These are phyloP conservation scores for Aspergillus ibericus DNA, from an alignment of 2,329 filamentous ascomycete species.

Conservation along the genomic window DNA sequence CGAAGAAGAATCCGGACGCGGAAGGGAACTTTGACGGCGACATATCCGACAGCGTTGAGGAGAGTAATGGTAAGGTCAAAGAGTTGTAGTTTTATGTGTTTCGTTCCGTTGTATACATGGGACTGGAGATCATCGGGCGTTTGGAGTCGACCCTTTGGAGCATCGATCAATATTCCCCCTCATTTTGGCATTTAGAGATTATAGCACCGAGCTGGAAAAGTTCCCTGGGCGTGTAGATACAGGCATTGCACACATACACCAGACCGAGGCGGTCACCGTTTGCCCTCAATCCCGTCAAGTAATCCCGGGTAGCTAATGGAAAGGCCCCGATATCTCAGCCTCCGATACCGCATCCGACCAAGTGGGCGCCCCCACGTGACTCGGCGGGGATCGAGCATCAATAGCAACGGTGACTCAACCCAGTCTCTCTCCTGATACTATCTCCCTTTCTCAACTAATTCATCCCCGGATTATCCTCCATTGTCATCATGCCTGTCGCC, in stretches of 20 bases:
- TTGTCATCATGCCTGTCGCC: slow-evolving; percentile 38
- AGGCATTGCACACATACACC: too few relatives aligned
- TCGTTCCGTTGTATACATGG: background rate
- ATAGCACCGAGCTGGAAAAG: slow-evolving; percentile 1
- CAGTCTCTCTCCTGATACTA: slow-evolving; percentile 17
- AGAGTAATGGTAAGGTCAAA: slow-evolving; percentile 32
- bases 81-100: slow-evolving; percentile 24
- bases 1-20: slow-evolving; percentile 60
- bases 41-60: slow-evolving; percentile 27
- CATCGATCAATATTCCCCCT: slow-evolving; percentile 9
- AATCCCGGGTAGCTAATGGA: background rate
- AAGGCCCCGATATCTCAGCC: slow-evolving; percentile 2
- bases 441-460: slow-evolving; percentile 16
- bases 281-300: background rate
- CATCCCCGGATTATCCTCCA: background rate
- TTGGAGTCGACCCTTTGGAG: slow-evolving; percentile 3
- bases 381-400: background rate
- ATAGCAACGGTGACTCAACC: background rate
- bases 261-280: too few relatives aligned
- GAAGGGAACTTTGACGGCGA: slow-evolving; percentile 61
- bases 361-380: slow-evolving; percentile 26
- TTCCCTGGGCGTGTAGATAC: background rate
- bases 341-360: slow-evolving; percentile 25
- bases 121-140: slow-evolving; percentile 6
- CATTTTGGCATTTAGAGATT: background rate